Evolutionary conservation across 306 rosid genomes (phyloP), one percentile per base, ranked within the genome.

Genomic region (Gastrolobium villosum): DNA sequence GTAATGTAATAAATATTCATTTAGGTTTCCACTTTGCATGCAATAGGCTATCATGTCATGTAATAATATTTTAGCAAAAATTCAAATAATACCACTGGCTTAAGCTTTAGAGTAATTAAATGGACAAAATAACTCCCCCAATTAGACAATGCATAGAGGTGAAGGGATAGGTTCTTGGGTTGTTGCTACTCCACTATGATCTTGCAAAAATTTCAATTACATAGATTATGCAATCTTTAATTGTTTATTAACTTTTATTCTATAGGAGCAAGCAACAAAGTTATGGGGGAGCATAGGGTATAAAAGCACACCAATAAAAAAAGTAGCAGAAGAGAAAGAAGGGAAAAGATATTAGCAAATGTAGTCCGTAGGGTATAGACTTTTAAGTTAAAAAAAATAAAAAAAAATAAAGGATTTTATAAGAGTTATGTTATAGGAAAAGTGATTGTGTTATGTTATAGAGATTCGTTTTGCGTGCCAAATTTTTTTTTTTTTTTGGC

Each of bases 1-100:
- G 50, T 5, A 34, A 26, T 59, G 77, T 28, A 78, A 70, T 20
- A 78, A 26, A 48, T 55, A 55, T 78, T 10, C 3, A 69, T 46
- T 48, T 69, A 69, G 71, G 26, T 20, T 34, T 69, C 48, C 63
- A 46, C 30, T 59, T 55, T 59, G 61, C 36, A 46, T 59, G 60
- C 41, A 56, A 57, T 78, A 78, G 68, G 43, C 4, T 53, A 53
- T 9, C 10, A 5, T 30, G 49, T 54, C 59, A 45, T 43, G 6
- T 13, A 46, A 3, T 78, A 7, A 50, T 69, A 60, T 26, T 35
- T 68, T 70, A 45, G 63, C 39, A 20, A 68, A 20, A 57, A 45
- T 20, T 36, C 70, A 45, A 57, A 35, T 46, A 68, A 36, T 69
- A 30, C 14, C 36, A 31, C 43, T 31, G 45, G 28, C 74, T n/a